These are phyloP conservation scores for Backusella psychrophila DNA, from an alignment of 192 early-diverging fungal genomes.

Conservation along the genomic window DNA sequence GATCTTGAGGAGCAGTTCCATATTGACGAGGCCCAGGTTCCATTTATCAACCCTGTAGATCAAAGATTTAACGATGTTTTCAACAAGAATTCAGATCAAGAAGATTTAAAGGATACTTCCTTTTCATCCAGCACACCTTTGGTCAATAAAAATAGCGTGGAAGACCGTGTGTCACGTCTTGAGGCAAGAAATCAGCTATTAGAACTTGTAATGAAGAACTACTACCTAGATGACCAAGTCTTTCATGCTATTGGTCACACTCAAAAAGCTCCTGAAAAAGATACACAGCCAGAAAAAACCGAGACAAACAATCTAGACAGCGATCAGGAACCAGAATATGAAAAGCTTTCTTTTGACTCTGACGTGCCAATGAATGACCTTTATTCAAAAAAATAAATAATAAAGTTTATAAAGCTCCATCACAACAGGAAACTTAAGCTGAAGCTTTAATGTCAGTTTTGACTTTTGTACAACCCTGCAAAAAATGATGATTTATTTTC, in stretches of 20 bases:
- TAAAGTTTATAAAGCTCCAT: too few relatives aligned
- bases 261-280: too few relatives aligned
- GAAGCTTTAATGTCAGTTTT: too few relatives aligned
- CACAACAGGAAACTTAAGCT: too few relatives aligned
- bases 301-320: neutral
- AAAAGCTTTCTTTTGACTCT: neutral
- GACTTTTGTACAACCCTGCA: too few relatives aligned
- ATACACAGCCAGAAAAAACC: too few relatives aligned
- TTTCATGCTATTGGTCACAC: neutral
- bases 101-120: neutral
- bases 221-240: neutral
- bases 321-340: neutral
- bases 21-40: neutral
- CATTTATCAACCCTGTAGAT: neutral
- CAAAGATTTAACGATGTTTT: neutral
- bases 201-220: neutral
- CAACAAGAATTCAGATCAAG: neutral
- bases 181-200: conserved; percentile 1
- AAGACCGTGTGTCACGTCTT: neutral
- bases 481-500: too few relatives aligned
- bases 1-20: neutral
- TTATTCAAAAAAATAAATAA: too few relatives aligned
- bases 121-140: too few relatives aligned
- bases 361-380: too few relatives aligned
- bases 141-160: neutral